Conservation (phyloP, 805 yeast genomes). For the Millerozyma miso region DNA sequence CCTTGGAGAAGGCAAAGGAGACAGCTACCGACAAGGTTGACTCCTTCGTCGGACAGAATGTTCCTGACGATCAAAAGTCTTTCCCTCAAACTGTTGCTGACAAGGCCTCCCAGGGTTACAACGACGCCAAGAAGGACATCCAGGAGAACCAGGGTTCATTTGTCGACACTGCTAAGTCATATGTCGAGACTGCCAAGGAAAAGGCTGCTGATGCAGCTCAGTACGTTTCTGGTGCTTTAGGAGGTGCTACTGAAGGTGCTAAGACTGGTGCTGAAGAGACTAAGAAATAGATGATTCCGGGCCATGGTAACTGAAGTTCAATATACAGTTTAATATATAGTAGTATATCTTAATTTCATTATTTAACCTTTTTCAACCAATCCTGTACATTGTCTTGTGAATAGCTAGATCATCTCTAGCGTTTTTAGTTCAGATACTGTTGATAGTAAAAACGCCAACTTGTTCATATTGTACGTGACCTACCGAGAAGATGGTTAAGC, state of each 20-base stretch:
- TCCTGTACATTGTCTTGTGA: no score
- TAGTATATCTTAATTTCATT: no score
- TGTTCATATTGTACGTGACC: no score
- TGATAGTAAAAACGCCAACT: no score
- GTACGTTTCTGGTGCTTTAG: constrained; percentile 48
- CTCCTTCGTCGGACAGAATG: constrained; percentile 51
- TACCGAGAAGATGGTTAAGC: no score
- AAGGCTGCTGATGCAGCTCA: constrained; percentile 52
- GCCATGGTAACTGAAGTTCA: no score
- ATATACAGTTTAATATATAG: no score
- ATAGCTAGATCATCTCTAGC: no score
- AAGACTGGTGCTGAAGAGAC: constrained; percentile 20
- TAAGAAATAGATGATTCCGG: constrained; percentile 18
- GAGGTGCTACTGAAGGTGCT: constrained; percentile 59
- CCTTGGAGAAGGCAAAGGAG: constrained; percentile 68
- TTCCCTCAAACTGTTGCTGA: constrained; percentile 66
- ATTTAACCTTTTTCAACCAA: no score
- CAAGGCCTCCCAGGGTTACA: constrained; percentile 50
- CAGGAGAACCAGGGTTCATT: constrained; percentile 21
- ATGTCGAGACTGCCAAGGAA: constrained; percentile 55
- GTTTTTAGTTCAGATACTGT: no score
- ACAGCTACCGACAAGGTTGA: constrained; percentile 62
- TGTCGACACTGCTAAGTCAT: constrained; percentile 41
- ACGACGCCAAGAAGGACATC: constrained; percentile 42
- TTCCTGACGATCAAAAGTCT: constrained; percentile 69